Percentiles rank a stretch among this genome's conserved stretches.
phyloP scores from a whole-genome alignment of 83 land plant species.

The Larix sibirica region DNA sequence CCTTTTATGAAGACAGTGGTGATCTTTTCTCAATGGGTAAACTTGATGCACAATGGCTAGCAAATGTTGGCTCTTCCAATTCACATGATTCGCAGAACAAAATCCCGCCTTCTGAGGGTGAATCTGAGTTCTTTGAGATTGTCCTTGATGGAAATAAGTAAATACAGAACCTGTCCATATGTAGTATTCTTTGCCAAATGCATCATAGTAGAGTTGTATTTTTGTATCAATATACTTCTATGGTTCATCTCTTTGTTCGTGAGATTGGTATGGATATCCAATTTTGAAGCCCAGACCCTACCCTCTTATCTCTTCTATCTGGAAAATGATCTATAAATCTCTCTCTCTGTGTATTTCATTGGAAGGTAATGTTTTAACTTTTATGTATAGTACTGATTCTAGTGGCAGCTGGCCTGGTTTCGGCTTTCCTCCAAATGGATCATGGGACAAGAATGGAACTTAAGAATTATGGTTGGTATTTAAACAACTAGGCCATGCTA shows the following conservation, averaged over 20 bases:
- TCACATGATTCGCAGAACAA: neutral
- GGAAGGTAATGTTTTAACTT: neutral
- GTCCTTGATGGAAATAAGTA: neutral
- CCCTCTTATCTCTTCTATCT: neutral
- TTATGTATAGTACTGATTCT: neutral
- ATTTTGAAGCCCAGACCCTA: neutral
- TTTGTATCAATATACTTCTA: no score
- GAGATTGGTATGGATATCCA: neutral
- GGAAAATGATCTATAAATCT: neutral
- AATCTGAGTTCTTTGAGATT: slow-evolving; percentile 21
- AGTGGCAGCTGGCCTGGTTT: neutral
- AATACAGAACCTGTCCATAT: neutral
- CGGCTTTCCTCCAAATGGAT: neutral
- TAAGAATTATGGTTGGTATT: no score
- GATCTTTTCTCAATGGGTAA: slow-evolving; percentile 85
- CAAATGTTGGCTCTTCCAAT: neutral
- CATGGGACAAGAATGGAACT: no score
- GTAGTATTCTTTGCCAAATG: neutral
- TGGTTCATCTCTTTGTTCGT: neutral
- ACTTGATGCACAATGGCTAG: slow-evolving; percentile 41
- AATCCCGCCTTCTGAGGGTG: neutral
- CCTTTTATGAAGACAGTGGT: slow-evolving; percentile 45
- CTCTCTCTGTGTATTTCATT: neutral
- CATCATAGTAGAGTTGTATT: neutral
- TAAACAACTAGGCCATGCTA: no score